Evolutionary conservation across 2,329 filamentous ascomycete genomes (phyloP), one percentile per base, ranked within the genome.

Genomic region (Fusarium algeriense): DNA sequence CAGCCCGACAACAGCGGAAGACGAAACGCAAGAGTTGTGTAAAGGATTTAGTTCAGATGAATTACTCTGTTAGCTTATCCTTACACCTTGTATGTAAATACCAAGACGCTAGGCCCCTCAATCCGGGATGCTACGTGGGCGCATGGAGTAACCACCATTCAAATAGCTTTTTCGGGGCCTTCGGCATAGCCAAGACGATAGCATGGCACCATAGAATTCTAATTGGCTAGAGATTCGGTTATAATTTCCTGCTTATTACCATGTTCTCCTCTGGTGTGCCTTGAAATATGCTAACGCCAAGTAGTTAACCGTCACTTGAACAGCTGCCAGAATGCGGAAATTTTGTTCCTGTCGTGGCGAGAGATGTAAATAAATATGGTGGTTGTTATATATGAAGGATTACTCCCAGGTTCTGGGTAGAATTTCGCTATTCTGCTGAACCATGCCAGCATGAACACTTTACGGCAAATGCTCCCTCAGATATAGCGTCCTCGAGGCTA

Each of bases 21-120:
- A 5, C 20, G 40, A 5, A 67, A 67, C 4, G 64, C 64, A 3
- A 67, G 64, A 6, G 56, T 67, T 17, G 59, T 65, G 8, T 65
- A 19, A 48, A 2, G 13, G 35, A 14, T 20, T 30, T 17, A 4
- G 19, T 20, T 28, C 14, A 34, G 20, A 19, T 7, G 28, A 32
- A 14, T 20, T 20, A 23, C n/a, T n/a, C n/a, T n/a, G 23, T 23
- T 23, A 23, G 23, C 7, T 19, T 9, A 1, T 17, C 2, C 6
- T 23, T 23, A 1, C 10, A 11, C 7, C 17, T 19, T 23, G 13
- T 1, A 4, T 32, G 3, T 23, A 30, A 23, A 17, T 11, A 50
- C 20, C 30, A 50, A 49, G 30, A 50, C 46, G 15, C 46, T 14
- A 26, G 32, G 8, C 34, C 12, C 32, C 34, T 35, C 34, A 8